Base-by-base conservation (phyloP, 2,329 filamentous ascomycete genomes). In the Acephala macrosclerotiorum region DNA sequence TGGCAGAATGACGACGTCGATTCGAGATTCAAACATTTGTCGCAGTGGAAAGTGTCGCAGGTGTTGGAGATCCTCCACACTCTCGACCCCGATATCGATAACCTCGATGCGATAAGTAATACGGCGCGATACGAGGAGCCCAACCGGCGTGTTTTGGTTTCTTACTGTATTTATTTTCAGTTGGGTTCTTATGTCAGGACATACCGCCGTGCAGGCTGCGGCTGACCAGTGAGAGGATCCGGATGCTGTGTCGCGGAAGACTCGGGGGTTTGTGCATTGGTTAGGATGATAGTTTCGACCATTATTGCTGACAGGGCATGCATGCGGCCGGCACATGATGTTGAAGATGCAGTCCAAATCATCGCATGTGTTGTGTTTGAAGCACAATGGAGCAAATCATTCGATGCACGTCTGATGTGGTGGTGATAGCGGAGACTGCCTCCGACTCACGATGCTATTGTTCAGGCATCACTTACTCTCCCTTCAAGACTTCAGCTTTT, bases 21-120 rank as follows among this genome's bases (percentile, higher is more conserved):
- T 61, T 61, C 26, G 45, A 61, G 42, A 61, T 20, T 61, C 45
- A 61, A 55, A 61, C 59, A 61, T 8, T 38, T 36, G 12, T 26
- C 45, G 9, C 6, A 3, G 12, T 29, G 45, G 26, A 16, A 11
- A 16, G 33, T 61, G 59, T 55, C 51, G 26, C 45, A 57, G 60
- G 57, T 55, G 35, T 20, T 40, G 55, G 25, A 53, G 14, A 26
- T 53, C 47, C 14, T 51, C 38, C 36, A 14, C 36, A 49, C 47
- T 45, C 14, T 40, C 22, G 47, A 22, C 45, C 9, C 45, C 9
- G 29, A 33, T 29, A 35, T 47, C 57, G 58, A 29, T 56, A 35
- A 6, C 49, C 12, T 53, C 26, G 49, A 53, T 26, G 26, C 49
- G 14, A 53, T 33, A 29, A 53, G 22, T 18, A 42, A 49, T 49